Base-by-base conservation (phyloP, 805 yeast genomes). In the Saturnispora zaruensis region DNA sequence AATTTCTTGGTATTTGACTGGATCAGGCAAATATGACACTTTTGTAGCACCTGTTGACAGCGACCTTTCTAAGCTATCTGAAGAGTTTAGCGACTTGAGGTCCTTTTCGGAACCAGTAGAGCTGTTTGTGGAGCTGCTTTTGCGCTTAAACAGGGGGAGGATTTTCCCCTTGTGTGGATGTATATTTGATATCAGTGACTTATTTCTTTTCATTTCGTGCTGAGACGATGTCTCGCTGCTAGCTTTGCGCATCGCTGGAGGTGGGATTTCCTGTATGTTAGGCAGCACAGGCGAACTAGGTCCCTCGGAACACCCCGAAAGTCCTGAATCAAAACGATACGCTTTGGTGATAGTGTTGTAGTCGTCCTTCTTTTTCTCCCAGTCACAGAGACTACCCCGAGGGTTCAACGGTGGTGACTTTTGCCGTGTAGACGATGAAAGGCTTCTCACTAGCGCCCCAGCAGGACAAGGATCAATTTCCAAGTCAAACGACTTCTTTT, bases 271-370 rank as follows among this genome's bases (percentile, higher is more conserved):
- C 9, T 21, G 42, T 4, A 38, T 30, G 18, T 42, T 13, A 23
- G 20, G 14, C 18, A 41, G n/a, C 11, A 20, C 24, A n/a, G 44
- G 33, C 7, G 23, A 41, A 7, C 33, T 13, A 8, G 26, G 23
- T 9, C 18, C 26, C 7, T 30, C 32, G 8, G 49, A 8, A 11
- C 38, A 30, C 7, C 18, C 26, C 21, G 34, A 23, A 6, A 47
- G 24, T n/a, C 50, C 50, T 6, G 50, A 41, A 21, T 47, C 50
- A n/a, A 47, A 47, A 7, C 33, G 34, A 20, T 47, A 47, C 2
- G 50, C 50, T 4, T 44, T 41, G 8, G 50, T 47, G 7, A 47
- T 47, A 7, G 50, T 47, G 18, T 33, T 41, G 18, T 34, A 24
- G n/a, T 47, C 45, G 5, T 45, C 42, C 23, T 41, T 32, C 13